Evolutionary conservation across 2,329 filamentous ascomycete genomes (phyloP), one percentile per base, ranked within the genome.

Genomic region (Didymella pomorum): DNA sequence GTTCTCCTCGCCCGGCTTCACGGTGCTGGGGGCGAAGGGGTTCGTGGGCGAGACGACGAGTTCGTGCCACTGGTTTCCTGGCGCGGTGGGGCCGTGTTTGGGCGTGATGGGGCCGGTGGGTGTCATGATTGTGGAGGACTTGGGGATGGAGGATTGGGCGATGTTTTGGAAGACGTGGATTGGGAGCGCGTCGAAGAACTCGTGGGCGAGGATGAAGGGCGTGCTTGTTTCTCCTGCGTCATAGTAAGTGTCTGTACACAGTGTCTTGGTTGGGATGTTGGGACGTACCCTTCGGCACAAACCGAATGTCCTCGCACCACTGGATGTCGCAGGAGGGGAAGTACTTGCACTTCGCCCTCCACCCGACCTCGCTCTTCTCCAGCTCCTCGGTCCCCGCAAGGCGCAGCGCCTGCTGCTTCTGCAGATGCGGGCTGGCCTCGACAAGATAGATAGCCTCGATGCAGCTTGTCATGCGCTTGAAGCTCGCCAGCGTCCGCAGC

Each of bases 141-240:
- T 78, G 52, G 71, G 65, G 55, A 75, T 55, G 64, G 65, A 62
- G 62, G 72, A 63, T 80, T 80, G 43, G 2, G 83, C 76, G 49
- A 94, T 84, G 14, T 91, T 89, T 76, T 98, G 90, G 75, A 99
- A 99, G 60, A 92, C 89, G 76, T 99, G 93, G 67, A 99, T 97
- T 31, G 95, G 95, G 0, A 99, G 87, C 2, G 95, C 95, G 69
- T 99, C 95, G 79, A 99, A 99, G 82, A 99, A 98, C 75, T 99
- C 95, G 76, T 99, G 95, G 4, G 95, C 95, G 47, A 98, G 86
- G 60, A 99, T 96, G 76, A 98, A 96, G 0, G 95, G 94, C 21
- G 88, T 91, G 72, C 90, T 91, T 60, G 84, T 83, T 21, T 87
- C 79, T 60, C 86, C 87, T 89, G 65, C 49, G 25, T 12, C n/a